These are phyloP conservation scores for Oryza australiensis DNA, from an alignment of 176 grass and related monocot genomes.

Conservation along the genomic window DNA sequence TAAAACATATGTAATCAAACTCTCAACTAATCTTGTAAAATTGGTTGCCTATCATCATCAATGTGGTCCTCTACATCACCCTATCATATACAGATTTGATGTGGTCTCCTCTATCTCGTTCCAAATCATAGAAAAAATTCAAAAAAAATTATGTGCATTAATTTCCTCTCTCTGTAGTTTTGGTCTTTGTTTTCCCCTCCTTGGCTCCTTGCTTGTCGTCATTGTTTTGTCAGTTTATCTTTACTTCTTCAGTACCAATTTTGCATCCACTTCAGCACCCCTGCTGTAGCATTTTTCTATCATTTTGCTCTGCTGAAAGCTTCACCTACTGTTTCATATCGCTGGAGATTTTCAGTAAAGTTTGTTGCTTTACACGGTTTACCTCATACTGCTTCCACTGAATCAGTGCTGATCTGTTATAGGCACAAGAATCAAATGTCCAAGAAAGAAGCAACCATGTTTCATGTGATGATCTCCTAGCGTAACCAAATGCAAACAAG, in stretches of 20 bases:
- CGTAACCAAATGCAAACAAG: conserved; percentile 36
- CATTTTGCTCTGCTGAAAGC: conserved; percentile 40
- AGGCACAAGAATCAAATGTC: conserved; percentile 10
- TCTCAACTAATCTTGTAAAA: conserved; percentile 30
- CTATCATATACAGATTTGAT: conserved; percentile 36
- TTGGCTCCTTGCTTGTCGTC: conserved; percentile 7
- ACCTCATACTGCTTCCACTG: conserved; percentile 27
- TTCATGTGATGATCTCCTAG: conserved; percentile 7
- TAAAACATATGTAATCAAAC: conserved; percentile 29
- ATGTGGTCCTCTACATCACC: conserved; percentile 50
- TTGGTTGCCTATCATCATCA: conserved; percentile 48
- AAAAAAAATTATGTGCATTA: conserved; percentile 10
- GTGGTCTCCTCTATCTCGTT: conserved; percentile 38
- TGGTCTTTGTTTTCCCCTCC: conserved; percentile 19
- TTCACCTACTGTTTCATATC: not conserved
- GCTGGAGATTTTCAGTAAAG: conserved; percentile 17
- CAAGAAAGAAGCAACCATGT: conserved; percentile 34
- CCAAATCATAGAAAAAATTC: not conserved
- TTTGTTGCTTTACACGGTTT: conserved; percentile 42
- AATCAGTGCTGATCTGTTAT: conserved; percentile 3
- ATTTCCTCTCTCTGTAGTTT: not conserved
- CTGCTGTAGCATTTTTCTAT: conserved; percentile 32
- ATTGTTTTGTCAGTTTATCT: conserved; percentile 27
- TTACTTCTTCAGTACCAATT: conserved; percentile 10
- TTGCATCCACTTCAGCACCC: conserved; percentile 30